Evolutionary conservation across 371 early-diverging fungal species (phyloP).

Genomic region (Chytridiales sp.): DNA sequence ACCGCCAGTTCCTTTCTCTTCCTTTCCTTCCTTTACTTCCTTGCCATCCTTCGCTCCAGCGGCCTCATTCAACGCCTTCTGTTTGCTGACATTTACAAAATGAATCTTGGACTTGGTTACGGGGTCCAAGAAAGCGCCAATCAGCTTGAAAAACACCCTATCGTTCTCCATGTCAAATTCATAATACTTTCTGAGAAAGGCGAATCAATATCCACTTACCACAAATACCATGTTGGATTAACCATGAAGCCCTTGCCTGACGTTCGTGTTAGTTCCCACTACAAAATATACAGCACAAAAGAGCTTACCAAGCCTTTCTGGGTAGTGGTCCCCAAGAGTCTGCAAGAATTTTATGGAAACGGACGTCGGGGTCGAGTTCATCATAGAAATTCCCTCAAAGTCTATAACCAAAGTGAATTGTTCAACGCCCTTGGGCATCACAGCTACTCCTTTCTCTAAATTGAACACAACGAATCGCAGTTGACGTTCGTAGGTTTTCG

Average conservation of each 20-base stretch:
- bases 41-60: background rate
- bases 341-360: constrained; percentile 76
- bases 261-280: background rate
- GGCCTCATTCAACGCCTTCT: background rate
- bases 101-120: constrained; percentile 84
- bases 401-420: constrained; percentile 68
- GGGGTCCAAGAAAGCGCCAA: constrained; percentile 88
- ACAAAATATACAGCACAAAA: background rate
- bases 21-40: background rate
- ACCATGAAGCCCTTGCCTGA: constrained; percentile 35
- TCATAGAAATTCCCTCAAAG: constrained; percentile 66
- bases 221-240: constrained; percentile 84
- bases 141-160: constrained; percentile 71
- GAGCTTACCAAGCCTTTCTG: constrained; percentile 52
- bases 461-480: constrained; percentile 75
- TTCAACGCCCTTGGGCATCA: constrained; percentile 65
- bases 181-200: too few relatives aligned
- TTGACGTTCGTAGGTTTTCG: constrained; percentile 73
- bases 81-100: constrained; percentile 69
- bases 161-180: too few relatives aligned
- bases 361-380: constrained; percentile 67
- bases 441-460: constrained; percentile 41
- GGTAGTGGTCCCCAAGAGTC: constrained; percentile 81
- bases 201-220: too few relatives aligned
- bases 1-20: constrained; percentile 31